phyloP scores from a whole-genome alignment of 2,329 filamentous ascomycete genomes.

The Cercospora janseana region DNA sequence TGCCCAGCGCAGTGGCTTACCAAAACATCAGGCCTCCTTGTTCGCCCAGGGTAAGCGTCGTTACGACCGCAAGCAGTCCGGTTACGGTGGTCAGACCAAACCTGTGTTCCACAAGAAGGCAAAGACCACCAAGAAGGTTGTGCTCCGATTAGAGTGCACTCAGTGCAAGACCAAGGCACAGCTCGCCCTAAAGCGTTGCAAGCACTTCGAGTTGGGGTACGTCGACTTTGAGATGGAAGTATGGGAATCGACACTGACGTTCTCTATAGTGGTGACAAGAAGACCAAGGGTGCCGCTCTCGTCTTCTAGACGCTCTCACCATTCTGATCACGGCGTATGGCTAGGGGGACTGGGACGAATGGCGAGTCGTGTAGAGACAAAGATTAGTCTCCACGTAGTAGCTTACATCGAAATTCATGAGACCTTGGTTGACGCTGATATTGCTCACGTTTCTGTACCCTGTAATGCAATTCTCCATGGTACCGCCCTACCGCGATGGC shows the following conservation, averaged over 20 bases:
- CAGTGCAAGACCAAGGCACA: conserved; percentile 98
- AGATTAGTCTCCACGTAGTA: conserved; percentile 15
- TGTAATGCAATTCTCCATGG: too few relatives aligned
- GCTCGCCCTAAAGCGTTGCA: conserved; percentile 98
- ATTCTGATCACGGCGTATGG: conserved; percentile 31
- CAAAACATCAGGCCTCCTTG: conserved; percentile 68
- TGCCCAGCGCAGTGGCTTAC: not conserved
- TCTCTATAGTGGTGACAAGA: conserved; percentile 91
- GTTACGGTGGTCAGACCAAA: conserved; percentile 99
- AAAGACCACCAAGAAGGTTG: conserved; percentile 99
- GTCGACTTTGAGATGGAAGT: conserved; percentile 42
- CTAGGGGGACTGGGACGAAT: conserved; percentile 24
- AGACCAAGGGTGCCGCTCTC: conserved; percentile 99
- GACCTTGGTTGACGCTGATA: conserved; percentile 8
- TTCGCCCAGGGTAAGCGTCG: conserved; percentile 99
- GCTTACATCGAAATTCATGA: conserved; percentile 21
- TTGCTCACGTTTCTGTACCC: not conserved
- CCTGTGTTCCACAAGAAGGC: conserved; percentile 99
- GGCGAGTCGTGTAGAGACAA: conserved; percentile 26
- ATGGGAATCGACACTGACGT: conserved; percentile 33
- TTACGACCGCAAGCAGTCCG: conserved; percentile 98
- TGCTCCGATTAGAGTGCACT: conserved; percentile 96
- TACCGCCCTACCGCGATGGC: too few relatives aligned
- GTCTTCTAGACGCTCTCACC: conserved; percentile 74
- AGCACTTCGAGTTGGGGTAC: conserved; percentile 99